Conservation (phyloP, 2,329 filamentous ascomycete species). For the Aspergillus cejpii region DNA sequence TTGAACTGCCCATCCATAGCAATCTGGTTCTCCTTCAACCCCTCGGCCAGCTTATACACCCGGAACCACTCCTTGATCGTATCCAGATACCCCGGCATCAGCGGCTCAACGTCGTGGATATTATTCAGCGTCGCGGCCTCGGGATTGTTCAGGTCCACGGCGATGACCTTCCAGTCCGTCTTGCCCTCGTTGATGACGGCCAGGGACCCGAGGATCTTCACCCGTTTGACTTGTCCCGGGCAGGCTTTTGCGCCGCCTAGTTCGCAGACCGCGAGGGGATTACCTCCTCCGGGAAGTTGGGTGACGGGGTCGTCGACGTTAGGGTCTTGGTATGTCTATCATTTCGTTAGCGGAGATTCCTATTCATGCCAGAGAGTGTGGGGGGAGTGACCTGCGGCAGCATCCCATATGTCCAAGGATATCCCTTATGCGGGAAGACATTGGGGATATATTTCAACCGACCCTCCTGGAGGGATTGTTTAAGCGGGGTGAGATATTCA, state of each 20-base stretch:
- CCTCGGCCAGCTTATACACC: conserved; percentile 87
- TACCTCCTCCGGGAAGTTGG: conserved; percentile 91
- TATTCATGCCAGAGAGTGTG: background rate
- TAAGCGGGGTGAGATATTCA: conserved; percentile 83
- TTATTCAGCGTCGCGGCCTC: conserved; percentile 83
- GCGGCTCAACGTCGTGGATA: conserved; percentile 85
- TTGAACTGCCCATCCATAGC: conserved; percentile 57
- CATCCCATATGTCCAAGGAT: conserved; percentile 94
- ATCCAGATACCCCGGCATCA: conserved; percentile 78
- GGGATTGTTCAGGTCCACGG: conserved; percentile 81
- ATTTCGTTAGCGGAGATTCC: background rate
- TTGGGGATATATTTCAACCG: conserved; percentile 91
- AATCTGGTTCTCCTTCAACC: conserved; percentile 79
- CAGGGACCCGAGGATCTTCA: conserved; percentile 93
- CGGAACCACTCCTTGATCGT: conserved; percentile 97
- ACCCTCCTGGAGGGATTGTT: conserved; percentile 92
- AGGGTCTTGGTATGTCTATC: conserved; percentile 87
- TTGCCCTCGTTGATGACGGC: conserved; percentile 88
- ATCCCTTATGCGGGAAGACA: conserved; percentile 96
- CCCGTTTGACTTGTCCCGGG: conserved; percentile 83
- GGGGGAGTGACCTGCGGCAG: conserved; percentile 65
- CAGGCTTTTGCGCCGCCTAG: conserved; percentile 86
- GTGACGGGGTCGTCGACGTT: conserved; percentile 82
- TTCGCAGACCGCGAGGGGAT: conserved; percentile 90
- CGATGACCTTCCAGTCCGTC: conserved; percentile 97